phyloP scores from a whole-genome alignment of 1,139 yeast genomes.

The Saccharomyces hybrid region DNA sequence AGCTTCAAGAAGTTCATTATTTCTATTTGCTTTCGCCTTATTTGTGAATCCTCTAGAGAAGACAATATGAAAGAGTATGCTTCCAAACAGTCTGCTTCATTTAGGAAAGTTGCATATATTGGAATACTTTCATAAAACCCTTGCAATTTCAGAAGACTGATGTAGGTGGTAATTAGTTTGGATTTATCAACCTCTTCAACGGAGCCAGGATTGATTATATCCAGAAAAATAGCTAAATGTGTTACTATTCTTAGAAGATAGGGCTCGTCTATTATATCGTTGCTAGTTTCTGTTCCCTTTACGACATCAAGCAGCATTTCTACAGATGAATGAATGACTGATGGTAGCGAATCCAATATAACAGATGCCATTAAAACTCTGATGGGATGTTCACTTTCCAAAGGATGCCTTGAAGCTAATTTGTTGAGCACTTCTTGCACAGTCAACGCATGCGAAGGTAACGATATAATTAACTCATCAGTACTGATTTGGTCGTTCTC shows the following conservation, averaged over 20 bases:
- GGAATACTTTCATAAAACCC: slow-evolving; percentile 41
- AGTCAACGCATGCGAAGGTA: slow-evolving; percentile 38
- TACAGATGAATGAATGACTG: slow-evolving; percentile 36
- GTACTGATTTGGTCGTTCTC: slow-evolving; percentile 30
- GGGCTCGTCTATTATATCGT: slow-evolving; percentile 38
- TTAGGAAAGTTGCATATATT: slow-evolving; percentile 36
- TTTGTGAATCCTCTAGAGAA: slow-evolving; percentile 44
- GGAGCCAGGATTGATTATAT: slow-evolving; percentile 39
- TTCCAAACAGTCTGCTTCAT: slow-evolving; percentile 48
- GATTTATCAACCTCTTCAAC: slow-evolving; percentile 43
- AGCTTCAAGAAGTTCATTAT: slow-evolving; percentile 47
- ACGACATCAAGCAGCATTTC: slow-evolving; percentile 28
- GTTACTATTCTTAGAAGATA: slow-evolving; percentile 61
- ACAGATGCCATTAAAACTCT: slow-evolving; percentile 72
- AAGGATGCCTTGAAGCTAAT: slow-evolving; percentile 40
- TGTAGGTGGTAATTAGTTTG: slow-evolving; percentile 37
- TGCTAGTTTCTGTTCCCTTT: slow-evolving; percentile 31
- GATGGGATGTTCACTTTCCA: slow-evolving; percentile 59
- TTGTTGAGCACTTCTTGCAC: slow-evolving; percentile 50
- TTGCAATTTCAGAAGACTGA: slow-evolving; percentile 31
- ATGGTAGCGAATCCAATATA: slow-evolving; percentile 50
- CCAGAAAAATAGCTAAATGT: slow-evolving; percentile 61
- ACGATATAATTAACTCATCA: slow-evolving; percentile 30
- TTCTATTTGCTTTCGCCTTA: slow-evolving; percentile 53
- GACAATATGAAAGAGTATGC: slow-evolving; percentile 63